These are phyloP conservation scores for Tarenaya hassleriana DNA, from an alignment of 345 rosid species.

Conservation along the genomic window DNA sequence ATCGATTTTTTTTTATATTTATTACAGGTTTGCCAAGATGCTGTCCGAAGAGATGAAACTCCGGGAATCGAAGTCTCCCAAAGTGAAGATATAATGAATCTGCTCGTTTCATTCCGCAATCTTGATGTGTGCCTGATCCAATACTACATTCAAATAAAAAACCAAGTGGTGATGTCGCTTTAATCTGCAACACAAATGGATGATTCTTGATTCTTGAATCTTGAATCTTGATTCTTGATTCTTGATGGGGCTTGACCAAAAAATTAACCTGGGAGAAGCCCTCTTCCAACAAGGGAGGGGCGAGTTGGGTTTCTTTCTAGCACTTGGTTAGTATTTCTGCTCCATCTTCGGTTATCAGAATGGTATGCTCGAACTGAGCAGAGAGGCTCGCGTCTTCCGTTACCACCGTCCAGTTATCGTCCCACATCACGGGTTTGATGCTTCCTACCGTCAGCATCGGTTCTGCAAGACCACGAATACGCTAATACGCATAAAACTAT, in stretches of 20 bases:
- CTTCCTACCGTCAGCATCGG: constrained; percentile 92
- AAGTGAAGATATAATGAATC: constrained; percentile 9
- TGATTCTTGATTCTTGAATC: constrained; percentile 18
- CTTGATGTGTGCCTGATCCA: too few species aligned
- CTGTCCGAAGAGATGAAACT: constrained; percentile 53
- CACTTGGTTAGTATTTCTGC: constrained; percentile 76
- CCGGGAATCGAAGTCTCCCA: constrained; percentile 39
- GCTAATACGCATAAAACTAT: neutral
- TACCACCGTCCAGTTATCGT: constrained; percentile 87
- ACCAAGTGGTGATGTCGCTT: too few species aligned
- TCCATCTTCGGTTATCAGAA: constrained; percentile 73
- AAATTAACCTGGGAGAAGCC: too few species aligned
- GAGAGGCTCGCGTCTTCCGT: constrained; percentile 86
- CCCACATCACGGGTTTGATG: constrained; percentile 70
- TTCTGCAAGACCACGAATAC: constrained; percentile 36
- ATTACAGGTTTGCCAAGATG: constrained; percentile 48
- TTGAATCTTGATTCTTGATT: too few species aligned
- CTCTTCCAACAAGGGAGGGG: too few species aligned
- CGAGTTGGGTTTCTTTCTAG: too few species aligned
- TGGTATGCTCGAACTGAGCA: constrained; percentile 91
- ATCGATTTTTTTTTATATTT: neutral
- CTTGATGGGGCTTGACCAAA: too few species aligned
- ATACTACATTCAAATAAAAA: too few species aligned
- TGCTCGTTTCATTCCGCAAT: too few species aligned
- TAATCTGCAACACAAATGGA: neutral